Base-by-base conservation (phyloP, 257 asterid genomes). In the Nicotiana benthamiana region DNA sequence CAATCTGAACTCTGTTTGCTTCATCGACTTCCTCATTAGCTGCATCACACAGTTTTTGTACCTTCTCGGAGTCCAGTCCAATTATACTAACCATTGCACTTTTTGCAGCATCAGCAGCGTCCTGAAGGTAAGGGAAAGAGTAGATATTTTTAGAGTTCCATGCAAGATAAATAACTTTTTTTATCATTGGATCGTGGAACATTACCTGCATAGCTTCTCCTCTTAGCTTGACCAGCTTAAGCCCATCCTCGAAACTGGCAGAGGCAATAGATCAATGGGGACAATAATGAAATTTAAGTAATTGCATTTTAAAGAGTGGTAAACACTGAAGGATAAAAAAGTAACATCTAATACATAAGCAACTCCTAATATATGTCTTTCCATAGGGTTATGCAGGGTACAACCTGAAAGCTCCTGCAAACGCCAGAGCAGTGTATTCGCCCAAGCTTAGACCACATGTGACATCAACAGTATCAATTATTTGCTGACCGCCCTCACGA, bases 381-480 rank as follows among this genome's bases (percentile, higher is more conserved):
- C 56, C 20, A 46, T 70, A 46, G 46, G 26, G 36, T 20, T 70
- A 43, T 43, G 59, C 24, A 46, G 80, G 82, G 32, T 80, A 80
- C 63, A 70, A 93, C 99, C 98, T 96, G 95, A 92, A 92, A 86
- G 98, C 96, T 83, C 94, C 95, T 30, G 99, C 93, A 89, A 94
- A 96, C 70, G 97, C 98, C 84, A 96, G 98, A 82, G 98, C 97
- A 68, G 99, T 94, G 86, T 96, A 94, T 81, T 96, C 99, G 52
- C 99, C 98, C 87, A 96, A 85, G 91, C 99, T 96, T 48, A 96
- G 91, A 74, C 99, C 99, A 81, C 99, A 92, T 18, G 99, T 90
- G 67, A 94, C 97, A 77, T 94, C 98, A 67, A 93, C 98, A 57
- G 93, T 90, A 84, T 96, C 97, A 81, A 94, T 96, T 81, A 94